Conservation (phyloP, 2,329 filamentous ascomycete species). For the Penicillium sp. region DNA sequence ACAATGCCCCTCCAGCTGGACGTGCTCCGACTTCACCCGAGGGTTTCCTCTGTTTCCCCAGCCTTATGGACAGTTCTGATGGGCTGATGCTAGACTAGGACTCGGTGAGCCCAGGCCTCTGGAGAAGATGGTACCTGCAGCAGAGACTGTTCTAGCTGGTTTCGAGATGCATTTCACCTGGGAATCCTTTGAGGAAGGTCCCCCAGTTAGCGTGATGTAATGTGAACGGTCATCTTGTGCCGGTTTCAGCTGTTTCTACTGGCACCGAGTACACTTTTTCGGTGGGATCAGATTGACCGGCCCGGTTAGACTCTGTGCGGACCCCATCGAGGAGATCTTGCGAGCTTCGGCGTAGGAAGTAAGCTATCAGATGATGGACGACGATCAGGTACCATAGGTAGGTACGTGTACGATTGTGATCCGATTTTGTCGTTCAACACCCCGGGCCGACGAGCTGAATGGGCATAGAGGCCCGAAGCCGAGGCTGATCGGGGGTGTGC, state of each 20-base stretch:
- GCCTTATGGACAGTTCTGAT: slow-evolving; percentile 14
- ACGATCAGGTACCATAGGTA: slow-evolving; percentile 3
- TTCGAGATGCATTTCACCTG: slow-evolving; percentile 8
- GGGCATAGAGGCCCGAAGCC: slow-evolving; percentile 1
- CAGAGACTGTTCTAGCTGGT: slow-evolving; percentile 17
- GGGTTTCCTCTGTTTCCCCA: slow-evolving; percentile 2
- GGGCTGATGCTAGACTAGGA: slow-evolving; percentile 8
- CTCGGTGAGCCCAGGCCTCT: slow-evolving; percentile 3
- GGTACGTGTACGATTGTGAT: neutral
- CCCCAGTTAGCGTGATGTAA: neutral
- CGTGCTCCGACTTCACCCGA: slow-evolving; percentile 26
- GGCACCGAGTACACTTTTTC: neutral
- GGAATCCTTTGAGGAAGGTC: neutral
- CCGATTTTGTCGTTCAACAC: neutral
- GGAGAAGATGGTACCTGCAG: slow-evolving; percentile 17
- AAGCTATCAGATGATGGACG: slow-evolving; percentile 5
- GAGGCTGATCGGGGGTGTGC: slow-evolving; percentile 2
- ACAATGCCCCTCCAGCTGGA: slow-evolving; percentile 11
- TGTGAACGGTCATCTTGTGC: neutral
- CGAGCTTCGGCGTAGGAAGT: neutral
- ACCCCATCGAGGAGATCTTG: neutral
- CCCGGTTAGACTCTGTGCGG: neutral
- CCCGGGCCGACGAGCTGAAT: neutral
- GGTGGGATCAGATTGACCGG: slow-evolving; percentile 1
- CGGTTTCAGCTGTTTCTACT: neutral